Base-by-base conservation (phyloP, 768 basidiomycete genomes). In the Lepiota subincarnata region DNA sequence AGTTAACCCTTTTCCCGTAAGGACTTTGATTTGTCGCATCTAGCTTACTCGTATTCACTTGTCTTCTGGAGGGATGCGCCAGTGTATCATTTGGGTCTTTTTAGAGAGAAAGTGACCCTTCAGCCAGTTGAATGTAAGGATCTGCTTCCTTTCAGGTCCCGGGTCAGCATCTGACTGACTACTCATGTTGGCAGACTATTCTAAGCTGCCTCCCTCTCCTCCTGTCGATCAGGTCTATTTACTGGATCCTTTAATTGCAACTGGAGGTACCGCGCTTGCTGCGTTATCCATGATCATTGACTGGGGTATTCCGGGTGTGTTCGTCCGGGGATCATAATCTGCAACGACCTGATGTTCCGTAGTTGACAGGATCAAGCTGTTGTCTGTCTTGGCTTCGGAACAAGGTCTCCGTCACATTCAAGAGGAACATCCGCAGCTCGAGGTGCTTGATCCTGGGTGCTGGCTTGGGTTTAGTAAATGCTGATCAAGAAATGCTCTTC, bases 211-310 rank as follows among this genome's bases (percentile, higher is more conserved):
- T 11, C 71, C 82, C 35, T 71, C 73, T 7, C 83, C 87, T 3
- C 83, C 86, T 0, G 81, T 95, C 12, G 95, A 98, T 63, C 69
- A 80, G 37, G 84, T 93, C n/a, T 92, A 84, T 70, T 73, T 98
- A 19, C 76, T 98, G 26, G 96, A 98, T 60, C 96, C 96, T 14
- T 71, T 98, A 28, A 86, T 98, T 61, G 96, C 96, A 0, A 98
- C 96, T 2, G 96, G 94, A 48, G 90, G 92, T 10, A 98, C 96
- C 3, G 92, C 90, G 2, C 78, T 80, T 57, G 94, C 96, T 14
- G 95, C 95, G 7, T 66, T 98, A 51, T 63, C 79, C 47, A 98
- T 97, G 92, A 77, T 96, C 48, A 61, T 76, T 1, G 92, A 92
- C 50, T 92, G 89, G 90, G 89, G 90, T 24, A 77, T 91, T 60